phyloP scores from a whole-genome alignment of 345 rosid genomes.

The Camelina neglecta region DNA sequence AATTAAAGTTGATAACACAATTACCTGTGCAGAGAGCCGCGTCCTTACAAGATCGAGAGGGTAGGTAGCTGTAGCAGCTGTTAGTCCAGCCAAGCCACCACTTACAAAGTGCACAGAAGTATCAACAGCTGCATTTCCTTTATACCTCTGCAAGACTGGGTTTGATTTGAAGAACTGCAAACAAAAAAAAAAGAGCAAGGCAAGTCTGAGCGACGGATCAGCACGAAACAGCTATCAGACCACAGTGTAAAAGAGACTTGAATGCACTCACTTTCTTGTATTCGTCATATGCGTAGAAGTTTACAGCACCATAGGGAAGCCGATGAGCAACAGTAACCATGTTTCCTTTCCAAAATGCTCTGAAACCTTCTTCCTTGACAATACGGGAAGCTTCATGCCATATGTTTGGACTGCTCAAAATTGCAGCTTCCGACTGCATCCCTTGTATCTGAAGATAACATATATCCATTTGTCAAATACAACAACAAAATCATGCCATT shows the following conservation, averaged over 20 bases:
- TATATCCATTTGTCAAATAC: neutral
- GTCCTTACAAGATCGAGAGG: constrained; percentile 98
- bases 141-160: constrained; percentile 53
- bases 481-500: constrained; percentile 7
- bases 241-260: constrained; percentile 2
- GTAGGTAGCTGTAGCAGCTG: constrained; percentile 97
- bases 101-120: constrained; percentile 68
- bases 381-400: constrained; percentile 93
- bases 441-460: constrained; percentile 71
- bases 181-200: constrained; percentile 2
- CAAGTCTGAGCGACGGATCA: constrained; percentile 4
- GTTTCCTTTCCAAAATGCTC: constrained; percentile 99
- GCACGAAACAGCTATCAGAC: neutral
- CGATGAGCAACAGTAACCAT: constrained; percentile 94
- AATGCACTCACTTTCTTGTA: constrained; percentile 55
- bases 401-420: constrained; percentile 72
- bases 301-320: constrained; percentile 87
- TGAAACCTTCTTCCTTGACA: constrained; percentile 82
- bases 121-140: constrained; percentile 54
- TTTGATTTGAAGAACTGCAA: constrained; percentile 61
- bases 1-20: neutral
- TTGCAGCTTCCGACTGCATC: constrained; percentile 77
- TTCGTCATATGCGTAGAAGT: constrained; percentile 81
- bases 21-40: constrained; percentile 95
- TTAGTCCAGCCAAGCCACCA: constrained; percentile 94